Evolutionary conservation across 805 yeast genomes (phyloP), one percentile per base, ranked within the genome.

Genomic region (Kodamaea sagamina): DNA sequence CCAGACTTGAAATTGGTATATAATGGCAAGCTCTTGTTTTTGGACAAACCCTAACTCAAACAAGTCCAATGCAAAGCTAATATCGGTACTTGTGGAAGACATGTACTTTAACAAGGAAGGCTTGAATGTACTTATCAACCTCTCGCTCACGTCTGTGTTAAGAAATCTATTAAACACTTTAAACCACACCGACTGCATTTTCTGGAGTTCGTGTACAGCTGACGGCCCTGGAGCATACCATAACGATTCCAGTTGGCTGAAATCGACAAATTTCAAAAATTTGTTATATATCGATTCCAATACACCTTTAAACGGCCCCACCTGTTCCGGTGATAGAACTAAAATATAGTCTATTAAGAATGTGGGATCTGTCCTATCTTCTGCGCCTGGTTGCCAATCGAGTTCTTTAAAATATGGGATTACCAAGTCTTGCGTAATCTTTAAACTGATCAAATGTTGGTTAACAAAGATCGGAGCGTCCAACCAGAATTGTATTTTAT

Each of bases 1-100:
- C 50, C 75, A 69, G 13, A 72, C 12, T 15, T 29, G 34, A 12
- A 46, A 49, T 24, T 47, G 65, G 21, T 76, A 26, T 2, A 75
- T 32, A 1, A 48, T 10, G 1, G 18, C 29, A 4, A 17, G 4
- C 18, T 35, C 40, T 4, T 15, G 12, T 19, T 35, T 13, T 3
- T 2, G 19, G 7, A 41, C 13, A 4, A 41, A 17, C 5, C 25
- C 40, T 26, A 41, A 26, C 19, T 41, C 44, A 24, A 41, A 29
- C 8, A 41, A 22, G 2, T 35, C 36, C 26, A 41, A 29, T n/a
- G 29, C 35, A 21, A 13, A 26, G 13, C 18, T 15, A n/a, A 36
- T 18, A 3, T 19, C 5, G 13, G 29, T 41, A 21, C 27, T 28
- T 16, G 10, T 17, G 25, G 8, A 36, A 19, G 16, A 15, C 24